Evolutionary conservation across 208 protist species (phyloP).

Genomic region (Trypanosoma melophagium): DNA sequence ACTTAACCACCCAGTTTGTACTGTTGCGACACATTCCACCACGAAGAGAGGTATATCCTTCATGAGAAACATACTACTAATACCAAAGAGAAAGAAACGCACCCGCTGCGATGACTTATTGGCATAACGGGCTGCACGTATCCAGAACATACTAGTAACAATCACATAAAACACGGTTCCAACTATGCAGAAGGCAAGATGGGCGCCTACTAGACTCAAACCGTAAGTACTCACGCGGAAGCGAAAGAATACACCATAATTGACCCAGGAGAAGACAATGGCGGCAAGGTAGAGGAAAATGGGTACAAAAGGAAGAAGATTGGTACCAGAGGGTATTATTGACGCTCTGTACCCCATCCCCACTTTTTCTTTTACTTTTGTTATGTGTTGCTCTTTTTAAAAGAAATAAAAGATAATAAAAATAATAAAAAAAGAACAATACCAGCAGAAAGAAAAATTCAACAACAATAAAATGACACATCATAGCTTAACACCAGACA

Average conservation of each 20-base stretch:
- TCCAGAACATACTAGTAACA: constrained; percentile 53
- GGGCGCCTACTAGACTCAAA: constrained; percentile 29
- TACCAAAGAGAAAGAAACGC: constrained; percentile 35
- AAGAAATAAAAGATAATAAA: neutral
- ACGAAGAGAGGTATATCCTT: constrained; percentile 59
- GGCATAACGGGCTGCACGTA: constrained; percentile 57
- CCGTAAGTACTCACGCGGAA: constrained; percentile 29
- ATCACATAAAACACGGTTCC: constrained; percentile 42
- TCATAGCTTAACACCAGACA: too few species aligned
- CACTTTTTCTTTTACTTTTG: constrained; percentile 13
- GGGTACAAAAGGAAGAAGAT: constrained; percentile 36
- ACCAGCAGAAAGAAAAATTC: too few species aligned
- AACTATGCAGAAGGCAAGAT: constrained; percentile 61
- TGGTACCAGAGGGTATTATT: constrained; percentile 24
- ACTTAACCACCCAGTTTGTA: constrained; percentile 34
- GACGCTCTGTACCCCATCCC: constrained; percentile 23
- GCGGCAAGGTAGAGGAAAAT: constrained; percentile 47
- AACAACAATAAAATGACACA: too few species aligned
- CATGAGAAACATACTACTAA: constrained; percentile 45
- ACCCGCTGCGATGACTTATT: constrained; percentile 36
- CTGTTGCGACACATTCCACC: constrained; percentile 42
- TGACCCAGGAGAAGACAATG: constrained; percentile 40
- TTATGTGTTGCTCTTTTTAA: neutral
- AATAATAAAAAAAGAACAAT: neutral
- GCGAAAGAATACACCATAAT: constrained; percentile 50